Evolutionary conservation across 1,284 basidiomycete species (phyloP), one percentile per base, ranked within the genome.

Genomic region (Cutaneotrichosporon sp.): DNA sequence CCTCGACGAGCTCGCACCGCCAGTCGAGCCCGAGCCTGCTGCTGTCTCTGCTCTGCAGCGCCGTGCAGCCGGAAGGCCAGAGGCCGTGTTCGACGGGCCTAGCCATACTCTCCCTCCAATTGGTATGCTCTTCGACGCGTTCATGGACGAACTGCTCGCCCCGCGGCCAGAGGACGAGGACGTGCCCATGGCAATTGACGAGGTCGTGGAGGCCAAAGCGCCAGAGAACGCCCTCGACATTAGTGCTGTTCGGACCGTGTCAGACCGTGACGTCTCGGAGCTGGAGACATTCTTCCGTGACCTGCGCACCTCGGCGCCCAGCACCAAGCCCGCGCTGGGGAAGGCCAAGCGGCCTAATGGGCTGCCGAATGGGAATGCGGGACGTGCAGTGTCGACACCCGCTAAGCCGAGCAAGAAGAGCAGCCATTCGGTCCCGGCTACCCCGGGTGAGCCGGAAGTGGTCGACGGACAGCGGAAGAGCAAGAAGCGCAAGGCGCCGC

Each of bases 91-190:
- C 65, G 82, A 85, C 57, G 81, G 80, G 3, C 86, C 90, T 5
- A 82, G 86, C 26, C 87, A 92, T 74, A 80, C 90, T 44, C 79
- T 89, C 63, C 90, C 90, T 14, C 83, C 90, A 5, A 76, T 92
- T 51, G 81, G 84, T 45, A 77, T 79, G 45, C 72, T 94, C 37
- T 93, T 88, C 68, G 84, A 87, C 31, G 76, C 84, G 16, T 76
- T 92, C 61, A 80, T 93, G 64, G 78, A 80, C 41, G 78, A 80
- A 44, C 82, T 90, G 65, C 75, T 93, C 27, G 61, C 51, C 16
- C 47, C 57, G n/a, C 42, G 46, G 16, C 34, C 35, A 14, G 57
- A 47, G 16, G 46, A 38, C 19, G 45, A 26, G n/a, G 49, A 26
- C n/a, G 37, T 32, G 45, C 17, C 27, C 27, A 46, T 45, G 12